phyloP scores from a whole-genome alignment of 1,284 basidiomycete genomes.

The Cryptococcus sp. region DNA sequence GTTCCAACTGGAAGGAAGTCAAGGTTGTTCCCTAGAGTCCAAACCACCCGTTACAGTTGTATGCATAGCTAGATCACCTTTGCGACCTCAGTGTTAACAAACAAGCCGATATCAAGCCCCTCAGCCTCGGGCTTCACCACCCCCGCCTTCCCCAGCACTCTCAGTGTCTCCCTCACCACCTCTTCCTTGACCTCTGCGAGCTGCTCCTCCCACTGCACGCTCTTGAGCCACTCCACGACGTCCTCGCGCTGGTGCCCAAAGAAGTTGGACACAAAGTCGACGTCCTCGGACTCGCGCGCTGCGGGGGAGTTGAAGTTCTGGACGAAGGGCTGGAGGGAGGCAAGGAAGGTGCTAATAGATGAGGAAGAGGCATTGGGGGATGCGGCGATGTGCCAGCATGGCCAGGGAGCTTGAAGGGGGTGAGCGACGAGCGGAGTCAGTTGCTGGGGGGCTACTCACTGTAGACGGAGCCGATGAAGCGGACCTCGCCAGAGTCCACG shows the following conservation, averaged over 20 bases:
- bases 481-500: constrained; percentile 73
- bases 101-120: constrained; percentile 60
- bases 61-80: constrained; percentile 45
- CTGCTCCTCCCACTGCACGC: constrained; percentile 68
- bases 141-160: constrained; percentile 69
- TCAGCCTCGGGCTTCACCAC: constrained; percentile 62
- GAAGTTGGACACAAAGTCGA: constrained; percentile 69
- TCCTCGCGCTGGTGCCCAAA: constrained; percentile 71
- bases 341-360: constrained; percentile 61
- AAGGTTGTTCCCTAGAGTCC: constrained; percentile 30
- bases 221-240: constrained; percentile 70
- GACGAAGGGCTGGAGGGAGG: constrained; percentile 63
- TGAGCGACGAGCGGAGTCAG: background rate
- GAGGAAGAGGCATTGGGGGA: constrained; percentile 59
- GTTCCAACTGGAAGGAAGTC: constrained; percentile 33
- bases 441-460: constrained; percentile 34
- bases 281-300: constrained; percentile 59
- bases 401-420: constrained; percentile 77
- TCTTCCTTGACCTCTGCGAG: constrained; percentile 62
- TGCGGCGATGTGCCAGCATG: constrained; percentile 89
- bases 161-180: constrained; percentile 67
- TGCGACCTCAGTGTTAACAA: constrained; percentile 61
- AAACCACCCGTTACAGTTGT: background rate
- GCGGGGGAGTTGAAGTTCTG: constrained; percentile 64
- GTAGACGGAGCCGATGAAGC: constrained; percentile 57